Percentiles rank a stretch among this genome's conserved stretches.
Conservation (phyloP, 2,329 filamentous ascomycete genomes). For the Scedosporium apiospermum region DNA sequence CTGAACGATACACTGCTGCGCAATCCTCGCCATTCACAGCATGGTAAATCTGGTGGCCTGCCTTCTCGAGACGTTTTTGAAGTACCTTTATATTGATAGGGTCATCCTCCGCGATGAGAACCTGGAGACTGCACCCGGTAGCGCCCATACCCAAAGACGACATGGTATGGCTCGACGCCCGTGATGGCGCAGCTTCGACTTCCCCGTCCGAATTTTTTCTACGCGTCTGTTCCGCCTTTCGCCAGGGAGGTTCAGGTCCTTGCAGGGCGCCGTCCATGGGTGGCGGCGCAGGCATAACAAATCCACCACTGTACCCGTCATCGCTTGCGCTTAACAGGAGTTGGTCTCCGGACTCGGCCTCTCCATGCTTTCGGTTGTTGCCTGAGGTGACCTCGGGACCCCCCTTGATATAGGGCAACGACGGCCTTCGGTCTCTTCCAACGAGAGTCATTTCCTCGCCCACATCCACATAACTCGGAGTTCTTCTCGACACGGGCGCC, state of each 20-base stretch:
- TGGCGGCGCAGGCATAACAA: too few relatives aligned
- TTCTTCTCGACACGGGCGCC: neutral
- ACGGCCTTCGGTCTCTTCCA: neutral
- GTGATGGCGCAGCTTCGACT: neutral
- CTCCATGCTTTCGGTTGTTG: neutral
- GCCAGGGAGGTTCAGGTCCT: too few relatives aligned
- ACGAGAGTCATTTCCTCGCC: neutral
- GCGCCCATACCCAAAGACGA: conserved; percentile 7
- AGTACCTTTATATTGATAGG: conserved; percentile 79
- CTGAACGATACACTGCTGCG: conserved; percentile 57
- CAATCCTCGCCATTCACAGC: conserved; percentile 83
- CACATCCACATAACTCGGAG: neutral
- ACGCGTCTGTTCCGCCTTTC: too few relatives aligned
- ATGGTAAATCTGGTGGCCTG: conserved; percentile 61
- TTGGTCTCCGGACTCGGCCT: neutral
- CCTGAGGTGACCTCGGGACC: neutral
- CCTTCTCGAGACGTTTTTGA: conserved; percentile 67
- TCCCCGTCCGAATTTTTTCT: neutral
- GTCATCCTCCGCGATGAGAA: conserved; percentile 81
- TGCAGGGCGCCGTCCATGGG: too few relatives aligned
- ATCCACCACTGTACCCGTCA: too few relatives aligned
- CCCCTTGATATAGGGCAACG: neutral
- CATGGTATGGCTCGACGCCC: neutral
- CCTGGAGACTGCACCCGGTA: conserved; percentile 33
- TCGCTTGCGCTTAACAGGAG: neutral